phyloP scores from a whole-genome alignment of 805 yeast genomes.

The Yamadazyma tumulicola region DNA sequence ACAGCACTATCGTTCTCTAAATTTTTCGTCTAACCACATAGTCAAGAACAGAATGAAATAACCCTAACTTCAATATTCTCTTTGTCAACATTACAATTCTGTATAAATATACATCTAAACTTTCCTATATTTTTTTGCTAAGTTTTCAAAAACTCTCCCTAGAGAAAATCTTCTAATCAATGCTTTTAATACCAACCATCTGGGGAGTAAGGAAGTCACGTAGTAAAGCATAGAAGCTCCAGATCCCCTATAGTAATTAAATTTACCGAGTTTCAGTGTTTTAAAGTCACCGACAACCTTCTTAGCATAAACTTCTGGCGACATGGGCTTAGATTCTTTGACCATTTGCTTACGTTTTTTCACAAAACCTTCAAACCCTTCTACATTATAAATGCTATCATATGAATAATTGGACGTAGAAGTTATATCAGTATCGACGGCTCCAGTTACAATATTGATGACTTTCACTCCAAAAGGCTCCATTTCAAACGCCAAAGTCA shows the following conservation, averaged over 20 bases:
- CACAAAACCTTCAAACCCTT: slow-evolving; percentile 3
- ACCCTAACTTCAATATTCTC: no score
- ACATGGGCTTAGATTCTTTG: slow-evolving; percentile 1
- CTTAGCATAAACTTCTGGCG: slow-evolving; percentile 7
- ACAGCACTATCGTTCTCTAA: no score
- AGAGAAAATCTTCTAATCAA: background rate
- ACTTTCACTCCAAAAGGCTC: slow-evolving; percentile 16
- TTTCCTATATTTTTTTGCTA: background rate
- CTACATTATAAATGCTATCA: slow-evolving; percentile 5
- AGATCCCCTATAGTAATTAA: slow-evolving; percentile 8
- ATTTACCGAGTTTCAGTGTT: slow-evolving; percentile 1
- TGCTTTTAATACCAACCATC: background rate
- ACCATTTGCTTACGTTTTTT: background rate
- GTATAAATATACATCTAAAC: no score
- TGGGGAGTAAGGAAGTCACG: background rate
- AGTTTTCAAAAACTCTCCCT: background rate
- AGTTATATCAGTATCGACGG: slow-evolving; percentile 10
- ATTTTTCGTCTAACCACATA: no score
- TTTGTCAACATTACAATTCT: no score
- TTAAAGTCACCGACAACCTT: slow-evolving; percentile 10
- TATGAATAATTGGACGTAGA: background rate
- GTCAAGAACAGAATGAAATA: no score
- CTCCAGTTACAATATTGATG: slow-evolving; percentile 12
- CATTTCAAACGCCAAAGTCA: slow-evolving; percentile 13
- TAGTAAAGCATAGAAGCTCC: slow-evolving; percentile 14